These are phyloP conservation scores for Elsinoe batatas DNA, from an alignment of 2,329 filamentous ascomycete genomes.

Conservation along the genomic window DNA sequence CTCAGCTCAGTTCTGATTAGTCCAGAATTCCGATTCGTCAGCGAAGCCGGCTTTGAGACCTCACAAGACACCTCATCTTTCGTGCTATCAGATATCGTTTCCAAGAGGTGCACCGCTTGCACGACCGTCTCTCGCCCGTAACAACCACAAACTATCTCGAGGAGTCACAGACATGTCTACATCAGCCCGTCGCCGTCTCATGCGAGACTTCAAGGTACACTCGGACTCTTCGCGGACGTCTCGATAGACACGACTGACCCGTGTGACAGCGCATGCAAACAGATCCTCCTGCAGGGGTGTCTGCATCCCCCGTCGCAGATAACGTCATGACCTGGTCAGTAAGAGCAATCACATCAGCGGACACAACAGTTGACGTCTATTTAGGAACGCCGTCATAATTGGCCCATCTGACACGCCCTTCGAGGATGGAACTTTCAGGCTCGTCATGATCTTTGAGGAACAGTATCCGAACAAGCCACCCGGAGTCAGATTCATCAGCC, in stretches of 20 bases:
- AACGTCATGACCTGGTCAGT: constrained; percentile 91
- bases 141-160: background rate
- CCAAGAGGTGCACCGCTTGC: no score
- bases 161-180: constrained; percentile 60
- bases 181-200: constrained; percentile 85
- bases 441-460: constrained; percentile 99
- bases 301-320: constrained; percentile 87
- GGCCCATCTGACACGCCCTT: constrained; percentile 94
- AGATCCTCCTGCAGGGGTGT: constrained; percentile 91
- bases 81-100: no score
- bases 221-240: constrained; percentile 19
- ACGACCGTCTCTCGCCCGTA: no score
- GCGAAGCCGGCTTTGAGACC: background rate
- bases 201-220: constrained; percentile 95
- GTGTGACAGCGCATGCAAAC: constrained; percentile 84
- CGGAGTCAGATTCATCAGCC: constrained; percentile 94
- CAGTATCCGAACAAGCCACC: constrained; percentile 98
- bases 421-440: constrained; percentile 92
- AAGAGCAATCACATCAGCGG: background rate
- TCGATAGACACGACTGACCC: background rate
- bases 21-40: background rate
- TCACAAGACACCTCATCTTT: background rate
- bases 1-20: background rate
- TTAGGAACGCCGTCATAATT: constrained; percentile 96
- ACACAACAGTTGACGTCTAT: constrained; percentile 14